Percentiles rank a stretch among this genome's conserved stretches.
phyloP scores from a whole-genome alignment of 306 rosid genomes.

The Senna siamea region DNA sequence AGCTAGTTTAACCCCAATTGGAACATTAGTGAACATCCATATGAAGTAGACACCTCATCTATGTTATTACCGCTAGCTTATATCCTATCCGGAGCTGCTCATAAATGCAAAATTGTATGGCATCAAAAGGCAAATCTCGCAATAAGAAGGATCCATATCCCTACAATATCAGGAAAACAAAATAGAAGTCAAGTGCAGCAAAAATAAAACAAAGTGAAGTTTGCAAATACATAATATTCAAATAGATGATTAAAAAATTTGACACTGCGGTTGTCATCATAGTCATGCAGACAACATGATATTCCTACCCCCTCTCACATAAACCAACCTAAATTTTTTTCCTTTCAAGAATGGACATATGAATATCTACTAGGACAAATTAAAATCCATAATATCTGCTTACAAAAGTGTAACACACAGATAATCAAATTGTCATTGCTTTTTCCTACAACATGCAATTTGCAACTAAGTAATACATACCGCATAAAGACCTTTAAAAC shows the following conservation, averaged over 20 bases:
- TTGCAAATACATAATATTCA: constrained; percentile 4
- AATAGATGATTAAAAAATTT: constrained; percentile 9
- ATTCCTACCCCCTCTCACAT: constrained; percentile 9
- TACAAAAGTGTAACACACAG: neutral
- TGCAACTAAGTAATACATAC: constrained; percentile 45
- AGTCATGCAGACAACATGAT: constrained; percentile 7
- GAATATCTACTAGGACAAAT: constrained; percentile 22
- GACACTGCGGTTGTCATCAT: neutral
- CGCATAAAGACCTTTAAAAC: constrained; percentile 75
- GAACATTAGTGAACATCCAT: constrained; percentile 17
- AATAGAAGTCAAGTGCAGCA: constrained; percentile 23
- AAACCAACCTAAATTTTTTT: constrained; percentile 21
- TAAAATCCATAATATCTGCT: constrained; percentile 7
- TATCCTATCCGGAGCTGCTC: constrained; percentile 84
- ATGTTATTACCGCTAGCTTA: constrained; percentile 64
- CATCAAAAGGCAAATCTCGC: constrained; percentile 90
- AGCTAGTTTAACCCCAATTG: neutral
- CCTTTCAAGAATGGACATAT: constrained; percentile 1
- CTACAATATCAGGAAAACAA: constrained; percentile 45
- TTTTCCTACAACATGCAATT: neutral
- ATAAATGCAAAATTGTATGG: constrained; percentile 74
- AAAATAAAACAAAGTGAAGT: constrained; percentile 11
- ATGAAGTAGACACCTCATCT: constrained; percentile 28
- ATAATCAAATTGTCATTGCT: constrained; percentile 14
- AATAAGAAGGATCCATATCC: constrained; percentile 80